Evolutionary conservation across 805 yeast genomes (phyloP), one percentile per base, ranked within the genome.

Genomic region (Lipomyces orientalis): DNA sequence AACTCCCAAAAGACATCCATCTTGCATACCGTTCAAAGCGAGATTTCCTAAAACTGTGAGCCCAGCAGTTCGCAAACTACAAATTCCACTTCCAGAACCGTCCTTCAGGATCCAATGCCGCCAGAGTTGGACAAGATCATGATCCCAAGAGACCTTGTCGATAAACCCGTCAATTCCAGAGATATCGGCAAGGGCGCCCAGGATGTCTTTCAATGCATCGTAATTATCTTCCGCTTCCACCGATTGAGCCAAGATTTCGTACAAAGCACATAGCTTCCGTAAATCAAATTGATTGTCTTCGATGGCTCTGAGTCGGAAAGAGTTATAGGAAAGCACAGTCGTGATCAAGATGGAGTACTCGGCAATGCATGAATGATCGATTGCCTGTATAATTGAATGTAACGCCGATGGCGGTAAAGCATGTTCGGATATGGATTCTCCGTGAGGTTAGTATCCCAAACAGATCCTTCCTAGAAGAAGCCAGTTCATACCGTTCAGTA

Each of bases 1-100:
- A 4, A 16, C 16, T 12, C 43, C 16, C 5, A 37, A 4, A 37
- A 16, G 43, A 37, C 43, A 37, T 37, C 43, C 14, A 37, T 37
- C 14, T 1, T 37, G 43, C 43, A 37, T 16, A 37, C 43, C 43
- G 10, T 37, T 37, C 43, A 16, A 12, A 37, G 43, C 43, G 16
- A 65, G 12, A 25, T 65, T 65, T 6, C 68, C 65, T 22, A 65
- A 6, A 14, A 61, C 29, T 31, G 54, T 57, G 25, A 61, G 34
- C 8, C 64, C 68, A 4, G 64, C 65, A 19, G 39, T 34, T 4
- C 61, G 57, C 29, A 65, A 58, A 56, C 39, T 37, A 2, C 57
- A 43, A 25, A 16, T 33, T 34, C 19, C 39, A 9, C 22, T 54
- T n/a, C n/a, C 10, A 8, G 34, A 31, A n/a, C 19, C 58, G 22